phyloP scores from a whole-genome alignment of 768 basidiomycete species.

The Psilocybe sp. region DNA sequence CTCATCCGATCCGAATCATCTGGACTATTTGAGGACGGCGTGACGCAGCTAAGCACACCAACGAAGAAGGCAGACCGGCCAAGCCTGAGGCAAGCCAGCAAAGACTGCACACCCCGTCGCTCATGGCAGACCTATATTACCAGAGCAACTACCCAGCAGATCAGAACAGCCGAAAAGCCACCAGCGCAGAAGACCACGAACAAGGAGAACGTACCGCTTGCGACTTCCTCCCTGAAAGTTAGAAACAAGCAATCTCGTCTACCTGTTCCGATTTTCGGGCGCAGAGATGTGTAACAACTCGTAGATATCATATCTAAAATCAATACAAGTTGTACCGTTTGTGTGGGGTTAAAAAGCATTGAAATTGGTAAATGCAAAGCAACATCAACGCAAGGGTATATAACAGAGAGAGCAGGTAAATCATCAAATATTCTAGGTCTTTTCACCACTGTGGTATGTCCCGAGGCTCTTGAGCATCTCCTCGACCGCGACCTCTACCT shows the following conservation, averaged over 20 bases:
- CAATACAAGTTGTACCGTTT: no score
- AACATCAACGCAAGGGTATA: no score
- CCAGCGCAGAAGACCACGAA: not conserved
- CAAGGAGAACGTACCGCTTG: conserved; percentile 9
- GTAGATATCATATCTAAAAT: no score
- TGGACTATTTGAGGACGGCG: no score
- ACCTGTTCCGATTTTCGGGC: conserved; percentile 8
- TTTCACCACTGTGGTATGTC: not conserved
- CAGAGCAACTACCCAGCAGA: not conserved
- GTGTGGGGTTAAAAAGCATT: not conserved
- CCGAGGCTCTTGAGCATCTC: not conserved
- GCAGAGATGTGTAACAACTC: not conserved
- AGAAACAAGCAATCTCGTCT: conserved; percentile 10
- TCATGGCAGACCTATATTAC: conserved; percentile 13
- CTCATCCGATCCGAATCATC: no score
- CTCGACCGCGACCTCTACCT: conserved; percentile 5
- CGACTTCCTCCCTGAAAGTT: conserved; percentile 5
- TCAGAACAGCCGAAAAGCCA: not conserved
- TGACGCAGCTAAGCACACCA: no score
- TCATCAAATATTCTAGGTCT: no score
- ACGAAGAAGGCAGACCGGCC: not conserved
- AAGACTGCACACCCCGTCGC: conserved; percentile 10
- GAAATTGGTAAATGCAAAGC: not conserved
- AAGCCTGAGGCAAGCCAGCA: conserved; percentile 10
- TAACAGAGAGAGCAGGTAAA: no score